Evolutionary conservation across 768 basidiomycete species (phyloP).

Genomic region (Strobilomyces confusus): DNA sequence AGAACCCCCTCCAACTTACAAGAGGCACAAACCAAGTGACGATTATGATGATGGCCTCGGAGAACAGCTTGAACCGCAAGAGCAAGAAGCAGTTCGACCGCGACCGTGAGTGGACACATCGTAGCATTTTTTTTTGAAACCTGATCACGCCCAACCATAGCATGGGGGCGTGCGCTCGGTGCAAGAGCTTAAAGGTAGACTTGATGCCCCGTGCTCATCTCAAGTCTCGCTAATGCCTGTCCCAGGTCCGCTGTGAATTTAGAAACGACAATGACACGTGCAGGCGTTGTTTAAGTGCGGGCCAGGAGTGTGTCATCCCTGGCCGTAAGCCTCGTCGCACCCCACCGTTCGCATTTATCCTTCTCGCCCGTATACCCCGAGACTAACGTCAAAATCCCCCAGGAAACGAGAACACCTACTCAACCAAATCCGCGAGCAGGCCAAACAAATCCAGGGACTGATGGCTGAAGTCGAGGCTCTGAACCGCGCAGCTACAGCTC

Average conservation of each 20-base stretch:
- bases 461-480: constrained; percentile 63
- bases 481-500: constrained; percentile 31
- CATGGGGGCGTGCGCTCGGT: constrained; percentile 64
- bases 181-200: constrained; percentile 53
- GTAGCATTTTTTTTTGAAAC: neutral
- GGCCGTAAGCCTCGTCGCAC: constrained; percentile 77
- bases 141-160: constrained; percentile 22
- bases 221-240: neutral
- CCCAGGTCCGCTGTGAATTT: constrained; percentile 75
- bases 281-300: constrained; percentile 67
- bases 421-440: constrained; percentile 71
- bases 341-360: constrained; percentile 57
- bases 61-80: constrained; percentile 21
- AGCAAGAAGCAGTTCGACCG: constrained; percentile 18
- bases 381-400: constrained; percentile 1
- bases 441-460: constrained; percentile 64
- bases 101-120: constrained; percentile 18
- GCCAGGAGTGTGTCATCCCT: constrained; percentile 74
- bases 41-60: constrained; percentile 14
- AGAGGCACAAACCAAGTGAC: constrained; percentile 21
- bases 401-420: constrained; percentile 83
- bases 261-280: constrained; percentile 68
- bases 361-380: neutral
- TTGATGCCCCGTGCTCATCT: neutral
- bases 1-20: constrained; percentile 7